A percentile compares a stretch with the other conserved stretches of the same genome.
Evolutionary conservation across 1,284 basidiomycete species (phyloP).

Genomic region (Gomphus bonarii): DNA sequence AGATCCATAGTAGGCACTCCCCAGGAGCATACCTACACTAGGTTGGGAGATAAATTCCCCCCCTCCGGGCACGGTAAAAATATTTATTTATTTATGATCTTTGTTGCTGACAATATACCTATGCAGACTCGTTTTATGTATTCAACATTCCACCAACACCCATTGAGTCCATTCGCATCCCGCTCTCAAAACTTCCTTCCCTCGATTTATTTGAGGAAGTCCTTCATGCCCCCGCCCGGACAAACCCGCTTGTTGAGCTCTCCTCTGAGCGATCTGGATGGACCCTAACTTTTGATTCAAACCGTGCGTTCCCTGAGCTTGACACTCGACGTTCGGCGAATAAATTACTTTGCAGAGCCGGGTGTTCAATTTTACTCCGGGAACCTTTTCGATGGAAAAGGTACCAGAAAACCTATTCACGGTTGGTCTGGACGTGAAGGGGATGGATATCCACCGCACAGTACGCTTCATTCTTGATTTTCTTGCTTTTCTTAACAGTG

Average conservation of each 20-base stretch:
- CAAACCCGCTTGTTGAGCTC: slow-evolving; percentile 41
- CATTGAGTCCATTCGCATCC: slow-evolving; percentile 28
- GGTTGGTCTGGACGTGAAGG: slow-evolving; percentile 56
- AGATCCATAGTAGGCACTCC: slow-evolving; percentile 35
- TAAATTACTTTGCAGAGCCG: slow-evolving; percentile 33
- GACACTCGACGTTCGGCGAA: slow-evolving; percentile 2
- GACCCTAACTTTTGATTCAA: slow-evolving; percentile 50
- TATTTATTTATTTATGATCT: background rate
- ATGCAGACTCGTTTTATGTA: slow-evolving; percentile 57
- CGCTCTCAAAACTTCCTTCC: slow-evolving; percentile 22
- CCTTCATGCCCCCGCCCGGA: slow-evolving; percentile 27
- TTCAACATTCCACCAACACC: slow-evolving; percentile 33
- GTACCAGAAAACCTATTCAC: slow-evolving; percentile 61
- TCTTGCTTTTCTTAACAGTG: slow-evolving; percentile 3
- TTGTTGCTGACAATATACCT: slow-evolving; percentile 1
- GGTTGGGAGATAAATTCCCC: slow-evolving; percentile 48
- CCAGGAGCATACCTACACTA: slow-evolving; percentile 42
- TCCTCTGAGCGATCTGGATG: slow-evolving; percentile 49
- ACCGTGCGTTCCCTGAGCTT: slow-evolving; percentile 40
- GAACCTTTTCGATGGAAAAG: slow-evolving; percentile 37
- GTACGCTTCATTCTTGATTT: slow-evolving; percentile 27
- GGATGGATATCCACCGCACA: slow-evolving; percentile 48
- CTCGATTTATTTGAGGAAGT: slow-evolving; percentile 41
- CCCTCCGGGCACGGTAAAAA: slow-evolving; percentile 43
- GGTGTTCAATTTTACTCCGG: slow-evolving; percentile 69